These are phyloP conservation scores for Sporothrix pseudoabietina DNA, from an alignment of 2,329 filamentous ascomycete species.

Conservation along the genomic window DNA sequence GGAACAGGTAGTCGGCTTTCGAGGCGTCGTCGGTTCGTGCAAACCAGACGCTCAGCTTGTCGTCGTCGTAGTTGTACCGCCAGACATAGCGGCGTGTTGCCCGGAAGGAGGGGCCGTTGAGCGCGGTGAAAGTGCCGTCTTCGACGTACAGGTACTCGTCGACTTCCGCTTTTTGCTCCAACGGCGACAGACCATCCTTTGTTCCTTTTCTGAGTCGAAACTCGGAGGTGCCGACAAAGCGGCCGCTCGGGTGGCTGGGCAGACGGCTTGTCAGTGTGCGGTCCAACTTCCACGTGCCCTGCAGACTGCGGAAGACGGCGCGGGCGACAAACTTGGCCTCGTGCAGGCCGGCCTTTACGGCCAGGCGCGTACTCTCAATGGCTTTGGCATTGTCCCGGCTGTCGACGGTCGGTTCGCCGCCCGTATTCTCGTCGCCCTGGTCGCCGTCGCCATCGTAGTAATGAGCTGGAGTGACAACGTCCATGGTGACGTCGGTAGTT, in stretches of 20 bases:
- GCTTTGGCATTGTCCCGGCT: slow-evolving; percentile 44
- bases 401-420: slow-evolving; percentile 32
- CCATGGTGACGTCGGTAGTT: slow-evolving; percentile 49
- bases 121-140: slow-evolving; percentile 63
- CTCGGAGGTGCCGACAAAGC: slow-evolving; percentile 63
- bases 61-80: slow-evolving; percentile 63
- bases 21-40: slow-evolving; percentile 63
- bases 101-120: slow-evolving; percentile 52
- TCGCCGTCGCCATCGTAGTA: slow-evolving; percentile 44
- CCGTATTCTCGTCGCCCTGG: neutral
- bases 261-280: slow-evolving; percentile 58
- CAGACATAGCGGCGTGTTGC: slow-evolving; percentile 71
- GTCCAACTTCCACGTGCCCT: slow-evolving; percentile 68
- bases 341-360: slow-evolving; percentile 48
- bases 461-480: slow-evolving; percentile 59
- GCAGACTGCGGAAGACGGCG: slow-evolving; percentile 70
- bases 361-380: slow-evolving; percentile 46
- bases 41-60: slow-evolving; percentile 73
- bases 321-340: slow-evolving; percentile 59
- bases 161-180: slow-evolving; percentile 39
- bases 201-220: slow-evolving; percentile 67
- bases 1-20: slow-evolving; percentile 72
- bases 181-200: slow-evolving; percentile 46
- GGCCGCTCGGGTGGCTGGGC: slow-evolving; percentile 63
- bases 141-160: slow-evolving; percentile 70